phyloP scores from a whole-genome alignment of 208 protist species.

The Porcisia deanei region DNA sequence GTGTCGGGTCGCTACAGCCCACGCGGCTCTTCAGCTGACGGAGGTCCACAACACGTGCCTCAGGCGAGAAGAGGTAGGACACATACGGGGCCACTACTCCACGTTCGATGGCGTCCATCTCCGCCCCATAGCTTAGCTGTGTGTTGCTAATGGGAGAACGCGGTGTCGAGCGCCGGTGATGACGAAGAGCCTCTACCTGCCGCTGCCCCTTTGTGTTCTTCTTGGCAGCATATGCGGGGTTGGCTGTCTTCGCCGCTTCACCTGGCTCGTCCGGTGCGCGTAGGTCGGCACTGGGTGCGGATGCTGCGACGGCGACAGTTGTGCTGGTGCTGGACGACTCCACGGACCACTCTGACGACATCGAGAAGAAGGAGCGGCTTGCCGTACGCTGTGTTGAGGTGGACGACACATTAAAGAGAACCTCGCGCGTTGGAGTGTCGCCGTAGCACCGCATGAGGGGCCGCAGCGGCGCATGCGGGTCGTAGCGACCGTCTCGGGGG shows the following conservation, averaged over 20 bases:
- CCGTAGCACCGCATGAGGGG: slow-evolving; percentile 32
- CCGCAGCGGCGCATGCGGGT: slow-evolving; percentile 20
- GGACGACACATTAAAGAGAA: slow-evolving; percentile 19
- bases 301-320: not conserved
- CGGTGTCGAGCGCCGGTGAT: not conserved
- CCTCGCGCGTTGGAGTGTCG: slow-evolving; percentile 3
- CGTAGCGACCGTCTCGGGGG: slow-evolving; percentile 13
- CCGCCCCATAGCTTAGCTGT: slow-evolving; percentile 24
- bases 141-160: slow-evolving; percentile 13
- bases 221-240: not conserved
- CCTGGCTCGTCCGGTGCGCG: not conserved
- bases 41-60: slow-evolving; percentile 44
- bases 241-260: not conserved
- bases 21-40: slow-evolving; percentile 15
- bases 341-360: slow-evolving; percentile 30
- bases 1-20: slow-evolving; percentile 9
- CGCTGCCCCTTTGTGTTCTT: not conserved
- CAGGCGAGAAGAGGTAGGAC: slow-evolving; percentile 59
- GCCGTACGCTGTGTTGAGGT: slow-evolving; percentile 15
- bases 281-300: not conserved
- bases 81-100: slow-evolving; percentile 36
- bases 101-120: slow-evolving; percentile 42
- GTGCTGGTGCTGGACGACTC: slow-evolving; percentile 5
- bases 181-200: not conserved
- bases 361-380: slow-evolving; percentile 20